Conservation (phyloP, 495 filamentous ascomycete genomes). For the Chaetomidium leptoderma region DNA sequence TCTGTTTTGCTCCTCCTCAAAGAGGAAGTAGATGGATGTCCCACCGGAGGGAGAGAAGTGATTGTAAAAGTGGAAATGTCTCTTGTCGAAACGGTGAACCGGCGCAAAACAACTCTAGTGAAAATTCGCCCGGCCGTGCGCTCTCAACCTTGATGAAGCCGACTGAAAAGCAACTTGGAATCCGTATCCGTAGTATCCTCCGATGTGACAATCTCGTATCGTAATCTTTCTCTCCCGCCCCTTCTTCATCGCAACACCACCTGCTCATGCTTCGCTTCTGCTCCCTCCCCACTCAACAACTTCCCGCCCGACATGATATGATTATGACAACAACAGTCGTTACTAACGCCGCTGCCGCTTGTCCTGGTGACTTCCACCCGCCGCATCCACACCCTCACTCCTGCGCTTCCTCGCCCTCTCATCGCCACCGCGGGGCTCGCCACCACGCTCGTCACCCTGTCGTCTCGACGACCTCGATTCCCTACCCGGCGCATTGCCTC, state of each 20-base stretch:
- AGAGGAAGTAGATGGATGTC: too few species aligned
- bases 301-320: not conserved
- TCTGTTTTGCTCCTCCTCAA: too few species aligned
- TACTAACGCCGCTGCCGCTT: conserved; percentile 30
- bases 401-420: conserved; percentile 32
- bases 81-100: not conserved
- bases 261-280: not conserved
- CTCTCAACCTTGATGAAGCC: not conserved
- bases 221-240: not conserved
- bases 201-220: conserved; percentile 2
- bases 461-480: conserved; percentile 28
- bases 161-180: not conserved
- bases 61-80: not conserved
- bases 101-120: not conserved
- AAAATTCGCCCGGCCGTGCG: not conserved
- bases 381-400: conserved; percentile 25
- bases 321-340: not conserved
- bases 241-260: not conserved
- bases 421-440: conserved; percentile 19
- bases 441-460: conserved; percentile 23
- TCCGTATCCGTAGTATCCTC: conserved; percentile 6
- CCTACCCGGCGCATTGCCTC: conserved; percentile 22
- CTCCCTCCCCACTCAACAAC: not conserved
- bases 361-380: conserved; percentile 24
- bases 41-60: not conserved